Base-by-base conservation (phyloP, 2,329 filamentous ascomycete species). In the Chaetomium sp. region DNA sequence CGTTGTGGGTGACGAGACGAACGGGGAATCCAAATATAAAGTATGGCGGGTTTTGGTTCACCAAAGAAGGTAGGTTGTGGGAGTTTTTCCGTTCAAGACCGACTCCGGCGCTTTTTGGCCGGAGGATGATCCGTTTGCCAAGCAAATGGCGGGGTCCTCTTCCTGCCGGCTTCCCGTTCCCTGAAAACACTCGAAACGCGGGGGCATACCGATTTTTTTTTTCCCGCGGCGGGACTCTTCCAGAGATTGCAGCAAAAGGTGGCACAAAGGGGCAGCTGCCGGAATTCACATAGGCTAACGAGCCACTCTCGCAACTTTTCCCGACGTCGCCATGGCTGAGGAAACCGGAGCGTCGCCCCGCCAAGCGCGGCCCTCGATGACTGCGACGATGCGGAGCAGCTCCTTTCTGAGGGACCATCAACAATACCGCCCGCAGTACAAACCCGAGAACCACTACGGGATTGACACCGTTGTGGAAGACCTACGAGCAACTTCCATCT, bases 391-490 rank as follows among this genome's bases (percentile, higher is more conserved):
- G 77, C 78, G 82, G 65, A 83, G 78, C 72, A 80, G 78, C 68
- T 85, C 81, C 11, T 85, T 81, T 65, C 72, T 85, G 55, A 76
- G 77, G 67, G 82, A 85, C 61, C 79, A 85, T 64, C 81, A 85
- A 68, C 80, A 85, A 65, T 84, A 82, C 61, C 79, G 82, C 49
- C 79, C 80, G 35, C 79, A 80, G 9, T 71, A 72, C 57, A 74
- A 75, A 58, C 74, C 78, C 47, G 81, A 84, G 34, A 74, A 72
- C 56, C 76, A 79, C 66, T 81, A 82, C 60, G 82, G 81, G 59
- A 86, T 86, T 63, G 83, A 86, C 66, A 82, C 81, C 46, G 81
- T 86, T 12, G 78, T 86, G 51, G 82, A 86, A 67, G 79, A 81
- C 57, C 64, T 77, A 36, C 71, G 72, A 58, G 68, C 68, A 35